Conservation (phyloP, 331 rosid species). For the Quercus lobata region DNA sequence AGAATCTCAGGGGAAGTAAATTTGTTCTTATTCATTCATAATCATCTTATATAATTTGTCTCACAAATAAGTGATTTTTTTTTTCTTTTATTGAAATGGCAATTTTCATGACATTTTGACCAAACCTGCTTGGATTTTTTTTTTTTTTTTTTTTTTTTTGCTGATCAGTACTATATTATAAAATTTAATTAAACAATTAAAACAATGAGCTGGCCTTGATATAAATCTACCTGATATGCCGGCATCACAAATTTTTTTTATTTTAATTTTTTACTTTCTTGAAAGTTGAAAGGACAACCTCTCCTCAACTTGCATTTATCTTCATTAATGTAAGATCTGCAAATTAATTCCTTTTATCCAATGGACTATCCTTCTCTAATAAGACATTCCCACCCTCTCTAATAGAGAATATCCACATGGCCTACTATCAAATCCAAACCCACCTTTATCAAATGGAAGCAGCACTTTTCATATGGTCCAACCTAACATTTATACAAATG, state of each 20-base stretch:
- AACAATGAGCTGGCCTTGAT: not conserved
- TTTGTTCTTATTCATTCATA: not conserved
- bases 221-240: not conserved
- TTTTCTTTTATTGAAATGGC: not conserved
- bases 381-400: not conserved
- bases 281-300: not conserved
- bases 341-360: not conserved
- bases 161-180: not conserved
- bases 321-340: not conserved
- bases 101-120: not conserved
- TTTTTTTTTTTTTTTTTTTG: too few species aligned
- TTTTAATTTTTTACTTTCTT: not conserved
- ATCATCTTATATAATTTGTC: not conserved
- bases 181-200: not conserved
- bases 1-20: not conserved
- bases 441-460: not conserved
- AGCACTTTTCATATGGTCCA: not conserved
- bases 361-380: not conserved
- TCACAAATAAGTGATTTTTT: too few species aligned
- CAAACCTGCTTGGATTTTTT: not conserved
- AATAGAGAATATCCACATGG: not conserved
- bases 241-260: not conserved
- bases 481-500: not conserved
- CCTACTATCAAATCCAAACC: not conserved
- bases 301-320: not conserved